Base-by-base conservation (phyloP, 2,329 filamentous ascomycete genomes). In the Xylariaceae sp. region DNA sequence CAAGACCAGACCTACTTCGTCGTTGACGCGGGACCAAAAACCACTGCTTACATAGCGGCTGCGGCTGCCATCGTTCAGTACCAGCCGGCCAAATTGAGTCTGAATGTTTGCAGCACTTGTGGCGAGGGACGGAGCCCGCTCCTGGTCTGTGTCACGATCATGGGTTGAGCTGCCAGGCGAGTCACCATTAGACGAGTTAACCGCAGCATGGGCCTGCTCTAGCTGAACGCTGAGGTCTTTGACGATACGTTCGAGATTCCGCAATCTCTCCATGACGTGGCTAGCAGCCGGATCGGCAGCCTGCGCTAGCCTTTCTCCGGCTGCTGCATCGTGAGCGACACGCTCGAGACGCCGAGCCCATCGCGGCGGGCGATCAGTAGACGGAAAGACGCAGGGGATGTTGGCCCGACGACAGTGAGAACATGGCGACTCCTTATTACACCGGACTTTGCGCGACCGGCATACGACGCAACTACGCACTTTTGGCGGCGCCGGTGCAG, bases 21-120 rank as follows among this genome's bases (percentile, higher is more conserved):
- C 79, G 46, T 77, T 79, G n/a, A 83, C 73, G 1, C 75, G 74
- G 2, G 79, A 79, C 80, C 81, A 83, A 59, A 83, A 83, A 11
- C 76, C 75, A 55, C 72, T 81, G 50, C 77, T 77, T 9, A 83
- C 67, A 61, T 83, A 83, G 11, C 75, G 74, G 30, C 72, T 77
- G 10, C 65, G 69, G 5, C 63, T 74, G 6, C 67, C 59, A 60
- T 81, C 77, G 23, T 74, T 68, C 2, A 81, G 61, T 2, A 81
- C 75, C 32, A 82, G 60, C 40, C 78, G 70, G 2, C 79, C 79
- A 53, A 81, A 78, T 10, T 75, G 69, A 15, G 72, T 71, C 21
- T 75, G 72, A 7, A 77, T 55, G 24, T 33, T 53, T 2, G 48
- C 49, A 1, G 59, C 32, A 4, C 53, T 53, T 2, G 50, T 24